These are phyloP conservation scores for Pythium folliculosum DNA, from an alignment of 352 stramenopile genomes.

Conservation along the genomic window DNA sequence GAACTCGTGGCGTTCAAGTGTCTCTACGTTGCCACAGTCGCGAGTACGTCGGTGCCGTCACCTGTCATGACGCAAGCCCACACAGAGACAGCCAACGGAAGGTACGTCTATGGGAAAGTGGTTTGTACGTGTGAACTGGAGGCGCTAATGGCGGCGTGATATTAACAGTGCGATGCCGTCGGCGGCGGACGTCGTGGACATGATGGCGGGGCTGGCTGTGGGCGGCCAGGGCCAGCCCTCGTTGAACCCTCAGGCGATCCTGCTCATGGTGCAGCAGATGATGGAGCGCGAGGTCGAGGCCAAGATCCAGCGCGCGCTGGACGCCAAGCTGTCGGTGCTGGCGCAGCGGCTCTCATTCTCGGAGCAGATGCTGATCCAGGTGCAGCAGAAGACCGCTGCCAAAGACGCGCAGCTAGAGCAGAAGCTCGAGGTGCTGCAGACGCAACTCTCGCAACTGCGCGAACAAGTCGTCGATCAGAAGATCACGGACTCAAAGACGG, in stretches of 20 bases:
- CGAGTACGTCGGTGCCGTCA: not conserved
- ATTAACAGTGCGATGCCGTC: slow-evolving; percentile 10
- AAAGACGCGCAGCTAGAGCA: slow-evolving; percentile 39
- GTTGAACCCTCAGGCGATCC: slow-evolving; percentile 41
- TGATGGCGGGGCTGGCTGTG: slow-evolving; percentile 19
- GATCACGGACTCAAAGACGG: not conserved
- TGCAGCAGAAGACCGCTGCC: slow-evolving; percentile 57
- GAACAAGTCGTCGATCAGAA: not conserved
- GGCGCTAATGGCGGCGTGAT: too few relatives aligned
- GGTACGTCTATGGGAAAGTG: too few relatives aligned
- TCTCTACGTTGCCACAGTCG: slow-evolving; percentile 31
- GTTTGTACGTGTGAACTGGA: too few relatives aligned
- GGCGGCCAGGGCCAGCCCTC: not conserved
- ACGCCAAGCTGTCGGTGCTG: slow-evolving; percentile 58
- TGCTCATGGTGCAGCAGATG: slow-evolving; percentile 60
- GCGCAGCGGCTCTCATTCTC: slow-evolving; percentile 60
- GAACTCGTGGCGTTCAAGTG: slow-evolving; percentile 46
- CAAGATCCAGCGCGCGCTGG: slow-evolving; percentile 59
- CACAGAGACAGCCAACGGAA: not conserved
- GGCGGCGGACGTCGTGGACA: slow-evolving; percentile 11
- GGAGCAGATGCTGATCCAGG: slow-evolving; percentile 62
- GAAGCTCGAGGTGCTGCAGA: slow-evolving; percentile 44
- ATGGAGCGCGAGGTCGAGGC: slow-evolving; percentile 66
- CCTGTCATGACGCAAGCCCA: not conserved
- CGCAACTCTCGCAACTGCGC: slow-evolving; percentile 37